A percentile compares a stretch with the other conserved stretches of the same genome.
phyloP scores from a whole-genome alignment of 768 basidiomycete species.

The Lanmaoa rubissima region DNA sequence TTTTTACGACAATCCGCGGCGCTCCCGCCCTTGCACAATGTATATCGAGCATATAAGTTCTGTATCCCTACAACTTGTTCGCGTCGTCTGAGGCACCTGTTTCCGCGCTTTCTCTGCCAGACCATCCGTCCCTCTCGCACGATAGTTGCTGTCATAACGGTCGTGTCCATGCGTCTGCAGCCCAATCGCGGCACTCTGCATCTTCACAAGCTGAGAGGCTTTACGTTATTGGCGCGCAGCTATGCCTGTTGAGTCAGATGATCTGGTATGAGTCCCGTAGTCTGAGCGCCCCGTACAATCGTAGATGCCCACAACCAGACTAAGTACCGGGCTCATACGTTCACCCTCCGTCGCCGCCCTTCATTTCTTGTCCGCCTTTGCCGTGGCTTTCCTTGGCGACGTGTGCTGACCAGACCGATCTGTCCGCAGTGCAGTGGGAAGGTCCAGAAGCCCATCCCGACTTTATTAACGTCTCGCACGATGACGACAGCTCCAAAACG shows the following conservation, averaged over 20 bases:
- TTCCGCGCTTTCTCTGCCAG: conserved; percentile 33
- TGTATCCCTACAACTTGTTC: conserved; percentile 37
- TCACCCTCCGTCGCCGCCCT: conserved; percentile 1
- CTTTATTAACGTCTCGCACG: conserved; percentile 21
- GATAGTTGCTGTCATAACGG: conserved; percentile 34
- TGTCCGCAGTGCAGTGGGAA: conserved; percentile 68
- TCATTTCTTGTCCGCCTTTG: conserved; percentile 14
- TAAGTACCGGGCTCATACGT: conserved; percentile 7
- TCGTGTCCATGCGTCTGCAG: conserved; percentile 29
- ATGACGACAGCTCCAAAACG: conserved; percentile 22
- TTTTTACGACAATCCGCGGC: conserved; percentile 28
- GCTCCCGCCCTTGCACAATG: conserved; percentile 29
- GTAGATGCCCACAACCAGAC: conserved; percentile 25
- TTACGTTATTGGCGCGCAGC: conserved; percentile 36
- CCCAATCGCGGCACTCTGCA: conserved; percentile 24
- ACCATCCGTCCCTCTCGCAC: conserved; percentile 30
- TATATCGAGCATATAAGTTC: conserved; percentile 38
- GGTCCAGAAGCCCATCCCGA: conserved; percentile 58
- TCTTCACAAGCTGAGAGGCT: conserved; percentile 34
- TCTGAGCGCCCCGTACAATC: conserved; percentile 28
- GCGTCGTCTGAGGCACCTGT: conserved; percentile 33
- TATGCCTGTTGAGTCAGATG: conserved; percentile 36
- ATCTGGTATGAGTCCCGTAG: conserved; percentile 35
- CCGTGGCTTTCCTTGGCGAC: conserved; percentile 14
- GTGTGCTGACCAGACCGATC: conserved; percentile 31